Evolutionary conservation across 2,329 filamentous ascomycete species (phyloP).

Genomic region (Botrytis fragariae): DNA sequence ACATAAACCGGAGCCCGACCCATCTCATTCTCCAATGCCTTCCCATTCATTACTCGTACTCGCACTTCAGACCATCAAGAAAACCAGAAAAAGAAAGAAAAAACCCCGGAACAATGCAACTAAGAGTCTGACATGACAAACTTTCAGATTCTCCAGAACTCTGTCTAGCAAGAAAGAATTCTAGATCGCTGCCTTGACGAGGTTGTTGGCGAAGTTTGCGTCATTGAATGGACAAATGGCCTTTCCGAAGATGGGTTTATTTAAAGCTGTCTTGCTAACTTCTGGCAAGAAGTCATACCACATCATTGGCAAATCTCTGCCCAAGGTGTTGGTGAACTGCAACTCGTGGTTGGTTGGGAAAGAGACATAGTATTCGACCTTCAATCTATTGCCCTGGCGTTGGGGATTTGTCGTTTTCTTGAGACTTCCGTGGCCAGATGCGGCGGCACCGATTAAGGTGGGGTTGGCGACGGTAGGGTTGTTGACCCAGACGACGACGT

Average conservation of each 20-base stretch:
- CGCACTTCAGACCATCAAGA: background rate
- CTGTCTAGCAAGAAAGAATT: background rate
- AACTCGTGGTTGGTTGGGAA: background rate
- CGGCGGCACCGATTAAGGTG: background rate
- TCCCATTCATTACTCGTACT: background rate
- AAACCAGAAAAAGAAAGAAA: background rate
- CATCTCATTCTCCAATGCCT: background rate
- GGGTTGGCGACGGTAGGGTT: background rate
- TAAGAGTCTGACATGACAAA: background rate
- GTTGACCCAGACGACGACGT: background rate
- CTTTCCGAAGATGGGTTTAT: background rate
- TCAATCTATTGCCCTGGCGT: background rate
- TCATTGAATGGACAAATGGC: background rate
- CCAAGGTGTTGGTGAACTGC: background rate
- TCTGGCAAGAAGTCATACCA: background rate
- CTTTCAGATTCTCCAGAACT: background rate
- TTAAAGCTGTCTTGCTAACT: background rate
- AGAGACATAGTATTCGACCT: background rate
- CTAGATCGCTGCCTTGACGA: background rate
- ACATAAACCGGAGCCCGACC: background rate
- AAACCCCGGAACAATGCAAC: background rate
- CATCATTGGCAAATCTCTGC: background rate
- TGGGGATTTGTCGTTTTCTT: background rate
- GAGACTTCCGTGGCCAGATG: background rate
- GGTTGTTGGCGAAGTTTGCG: background rate